phyloP scores from a whole-genome alignment of 768 basidiomycete genomes.

The Cystobasidium onofrii region DNA sequence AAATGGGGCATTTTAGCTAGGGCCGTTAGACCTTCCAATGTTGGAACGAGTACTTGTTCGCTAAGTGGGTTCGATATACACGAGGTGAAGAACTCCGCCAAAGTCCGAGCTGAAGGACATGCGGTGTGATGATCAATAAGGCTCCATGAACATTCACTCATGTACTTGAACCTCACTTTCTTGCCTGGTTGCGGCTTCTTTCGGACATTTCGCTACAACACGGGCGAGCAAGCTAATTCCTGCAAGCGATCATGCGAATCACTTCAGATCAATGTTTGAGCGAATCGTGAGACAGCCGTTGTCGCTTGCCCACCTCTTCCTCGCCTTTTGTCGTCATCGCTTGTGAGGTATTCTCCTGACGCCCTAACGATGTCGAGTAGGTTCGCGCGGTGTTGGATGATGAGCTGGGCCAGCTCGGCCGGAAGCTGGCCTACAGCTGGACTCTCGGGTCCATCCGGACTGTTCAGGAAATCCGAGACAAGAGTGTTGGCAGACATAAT shows the following conservation, averaged over 20 bases:
- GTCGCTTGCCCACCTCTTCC: conserved; percentile 59
- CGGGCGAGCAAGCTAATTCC: conserved; percentile 76
- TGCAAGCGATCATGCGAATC: conserved; percentile 44
- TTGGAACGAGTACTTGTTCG: conserved; percentile 72
- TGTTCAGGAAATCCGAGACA: background rate
- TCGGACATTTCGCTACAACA: conserved; percentile 58
- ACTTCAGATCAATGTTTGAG: background rate
- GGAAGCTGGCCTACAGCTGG: background rate
- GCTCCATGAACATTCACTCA: too few relatives aligned
- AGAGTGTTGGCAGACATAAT: background rate
- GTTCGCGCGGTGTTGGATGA: background rate
- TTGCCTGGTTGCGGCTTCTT: conserved; percentile 64
- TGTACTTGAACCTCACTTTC: conserved; percentile 57
- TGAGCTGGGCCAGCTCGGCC: conserved; percentile 15
- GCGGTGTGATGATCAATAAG: too few relatives aligned
- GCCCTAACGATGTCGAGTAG: conserved; percentile 62
- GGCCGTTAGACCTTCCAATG: conserved; percentile 64
- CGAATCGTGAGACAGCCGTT: background rate
- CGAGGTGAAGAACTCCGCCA: conserved; percentile 71
- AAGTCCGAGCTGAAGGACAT: conserved; percentile 67
- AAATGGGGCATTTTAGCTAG: conserved; percentile 60
- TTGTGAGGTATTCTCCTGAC: conserved; percentile 76
- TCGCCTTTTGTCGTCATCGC: conserved; percentile 68
- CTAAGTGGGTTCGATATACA: conserved; percentile 56
- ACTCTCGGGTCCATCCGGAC: background rate